These are phyloP conservation scores for Periglandula ipomoeae DNA, from an alignment of 2,329 filamentous ascomycete species.

Conservation along the genomic window DNA sequence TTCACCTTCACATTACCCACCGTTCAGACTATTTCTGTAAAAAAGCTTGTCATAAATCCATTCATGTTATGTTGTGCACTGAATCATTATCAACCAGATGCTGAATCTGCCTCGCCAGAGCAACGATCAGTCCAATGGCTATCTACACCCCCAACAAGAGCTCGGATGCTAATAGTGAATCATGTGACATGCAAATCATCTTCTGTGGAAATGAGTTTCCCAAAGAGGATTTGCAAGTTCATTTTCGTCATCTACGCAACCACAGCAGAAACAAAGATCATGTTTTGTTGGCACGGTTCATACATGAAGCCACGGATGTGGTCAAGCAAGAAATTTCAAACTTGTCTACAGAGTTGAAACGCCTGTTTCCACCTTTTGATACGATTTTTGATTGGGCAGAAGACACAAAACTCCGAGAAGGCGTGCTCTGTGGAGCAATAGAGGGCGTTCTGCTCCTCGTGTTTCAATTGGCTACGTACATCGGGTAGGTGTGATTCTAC, in stretches of 20 bases:
- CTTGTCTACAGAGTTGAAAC: conserved; percentile 11
- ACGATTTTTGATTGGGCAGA: conserved; percentile 22
- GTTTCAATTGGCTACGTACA: conserved; percentile 31
- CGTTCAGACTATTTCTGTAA: too few species aligned
- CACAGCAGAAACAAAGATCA: conserved; percentile 1
- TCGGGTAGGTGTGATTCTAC: conserved; percentile 31
- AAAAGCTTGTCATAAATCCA: too few species aligned
- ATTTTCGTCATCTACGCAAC: neutral
- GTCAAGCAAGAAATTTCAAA: neutral
- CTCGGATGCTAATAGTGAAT: neutral
- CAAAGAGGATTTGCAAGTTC: neutral
- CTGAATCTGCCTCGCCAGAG: too few species aligned
- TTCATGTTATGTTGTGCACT: too few species aligned
- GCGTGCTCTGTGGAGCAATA: conserved; percentile 31
- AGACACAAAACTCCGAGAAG: conserved; percentile 27
- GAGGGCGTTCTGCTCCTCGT: conserved; percentile 33
- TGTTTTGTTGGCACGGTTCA: neutral
- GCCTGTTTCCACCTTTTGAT: conserved; percentile 27
- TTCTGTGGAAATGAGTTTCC: conserved; percentile 9
- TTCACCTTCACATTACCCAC: too few species aligned
- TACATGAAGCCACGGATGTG: conserved; percentile 1
- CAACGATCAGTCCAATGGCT: too few species aligned
- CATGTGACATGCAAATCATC: too few species aligned
- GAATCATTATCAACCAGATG: too few species aligned
- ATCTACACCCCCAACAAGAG: neutral